These are phyloP conservation scores for Breviolum minutum DNA, from an alignment of 73 alveolate species.

Conservation along the genomic window DNA sequence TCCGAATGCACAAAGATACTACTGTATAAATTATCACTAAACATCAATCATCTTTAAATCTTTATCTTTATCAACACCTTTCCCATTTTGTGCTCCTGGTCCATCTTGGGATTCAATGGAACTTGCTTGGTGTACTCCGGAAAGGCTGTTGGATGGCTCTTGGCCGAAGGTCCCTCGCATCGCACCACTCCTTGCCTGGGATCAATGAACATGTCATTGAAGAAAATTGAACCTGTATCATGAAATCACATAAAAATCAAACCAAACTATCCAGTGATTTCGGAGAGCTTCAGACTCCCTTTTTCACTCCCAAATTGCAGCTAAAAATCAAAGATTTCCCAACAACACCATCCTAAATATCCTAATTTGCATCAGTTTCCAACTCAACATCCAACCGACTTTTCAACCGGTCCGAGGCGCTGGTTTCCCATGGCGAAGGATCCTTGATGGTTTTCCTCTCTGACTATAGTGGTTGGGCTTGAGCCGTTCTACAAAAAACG, in stretches of 20 bases:
- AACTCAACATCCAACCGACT: too few species aligned
- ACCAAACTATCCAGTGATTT: background rate
- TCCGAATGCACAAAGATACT: too few species aligned
- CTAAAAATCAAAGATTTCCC: too few species aligned
- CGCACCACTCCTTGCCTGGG: constrained; percentile 85
- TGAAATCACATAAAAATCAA: too few species aligned
- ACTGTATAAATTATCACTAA: too few species aligned
- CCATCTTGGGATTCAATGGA: constrained; percentile 88
- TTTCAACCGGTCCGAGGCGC: constrained; percentile 33
- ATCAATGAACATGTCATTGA: too few species aligned
- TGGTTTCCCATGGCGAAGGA: constrained; percentile 48
- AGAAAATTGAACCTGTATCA: background rate
- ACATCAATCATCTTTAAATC: too few species aligned
- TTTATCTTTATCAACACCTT: too few species aligned
- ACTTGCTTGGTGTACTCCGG: constrained; percentile 87
- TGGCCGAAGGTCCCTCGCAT: constrained; percentile 91
- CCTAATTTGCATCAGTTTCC: too few species aligned
- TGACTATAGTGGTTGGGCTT: background rate
- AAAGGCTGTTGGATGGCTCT: constrained; percentile 79
- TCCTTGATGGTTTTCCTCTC: background rate
- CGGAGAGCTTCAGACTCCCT: too few species aligned
- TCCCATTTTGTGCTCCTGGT: constrained; percentile 5
- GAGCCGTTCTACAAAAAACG: background rate
- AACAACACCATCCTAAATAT: too few species aligned
- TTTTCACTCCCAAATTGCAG: too few species aligned